Percentiles rank a stretch among this genome's conserved stretches.
Evolutionary conservation across 1,284 basidiomycete species (phyloP).

Genomic region (Afroboletus lepidellus): DNA sequence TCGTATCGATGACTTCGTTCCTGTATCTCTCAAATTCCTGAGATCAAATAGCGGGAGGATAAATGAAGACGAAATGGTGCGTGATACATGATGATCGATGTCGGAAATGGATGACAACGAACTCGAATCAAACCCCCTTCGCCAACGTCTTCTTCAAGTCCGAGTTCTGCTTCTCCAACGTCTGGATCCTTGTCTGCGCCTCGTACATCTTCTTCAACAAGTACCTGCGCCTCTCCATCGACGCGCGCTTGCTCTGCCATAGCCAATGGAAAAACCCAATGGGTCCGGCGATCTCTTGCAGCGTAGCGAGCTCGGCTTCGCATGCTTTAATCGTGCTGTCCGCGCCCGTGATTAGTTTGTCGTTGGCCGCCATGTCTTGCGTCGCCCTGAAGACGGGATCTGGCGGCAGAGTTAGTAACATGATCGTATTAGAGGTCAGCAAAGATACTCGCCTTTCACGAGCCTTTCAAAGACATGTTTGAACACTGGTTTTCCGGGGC

Average conservation of each 20-base stretch:
- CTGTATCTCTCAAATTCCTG: no score
- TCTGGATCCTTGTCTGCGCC: slow-evolving; percentile 65
- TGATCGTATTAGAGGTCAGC: background rate
- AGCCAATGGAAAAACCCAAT: slow-evolving; percentile 40
- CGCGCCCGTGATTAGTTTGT: slow-evolving; percentile 64
- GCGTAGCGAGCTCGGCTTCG: slow-evolving; percentile 71
- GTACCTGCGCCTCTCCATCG: slow-evolving; percentile 64
- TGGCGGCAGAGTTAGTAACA: slow-evolving; percentile 26
- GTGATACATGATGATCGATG: background rate
- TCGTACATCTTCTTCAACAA: slow-evolving; percentile 74
- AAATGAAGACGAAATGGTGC: no score
- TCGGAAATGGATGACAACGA: background rate
- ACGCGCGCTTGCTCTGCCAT: slow-evolving; percentile 51
- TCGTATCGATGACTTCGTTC: no score
- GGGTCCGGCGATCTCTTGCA: slow-evolving; percentile 59
- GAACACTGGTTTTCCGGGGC: slow-evolving; percentile 89
- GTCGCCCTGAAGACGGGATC: slow-evolving; percentile 81
- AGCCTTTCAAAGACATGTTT: slow-evolving; percentile 82
- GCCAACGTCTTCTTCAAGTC: slow-evolving; percentile 63
- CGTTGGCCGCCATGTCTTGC: slow-evolving; percentile 81
- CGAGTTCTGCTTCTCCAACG: slow-evolving; percentile 65
- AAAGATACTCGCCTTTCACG: slow-evolving; percentile 58
- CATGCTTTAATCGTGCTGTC: slow-evolving; percentile 68
- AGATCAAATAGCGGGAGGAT: no score
- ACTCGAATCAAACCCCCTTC: slow-evolving; percentile 27